These are phyloP conservation scores for Galeopsis tetrahit DNA, from an alignment of 257 asterid species.

Conservation along the genomic window DNA sequence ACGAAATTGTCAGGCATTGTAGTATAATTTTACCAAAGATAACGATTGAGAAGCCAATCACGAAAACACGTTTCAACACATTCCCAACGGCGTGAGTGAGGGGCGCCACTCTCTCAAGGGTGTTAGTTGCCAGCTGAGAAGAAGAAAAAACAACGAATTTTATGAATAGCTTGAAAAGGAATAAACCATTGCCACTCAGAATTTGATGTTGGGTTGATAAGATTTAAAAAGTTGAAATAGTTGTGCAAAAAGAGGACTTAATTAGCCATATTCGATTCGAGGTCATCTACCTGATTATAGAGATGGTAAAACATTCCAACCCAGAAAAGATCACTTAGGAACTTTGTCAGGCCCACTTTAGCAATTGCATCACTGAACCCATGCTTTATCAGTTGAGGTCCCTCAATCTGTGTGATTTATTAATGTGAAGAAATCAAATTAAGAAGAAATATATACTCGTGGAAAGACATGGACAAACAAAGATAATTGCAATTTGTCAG, in stretches of 20 bases:
- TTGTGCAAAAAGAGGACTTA: background rate
- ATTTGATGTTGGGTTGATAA: too few species aligned
- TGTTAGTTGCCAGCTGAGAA: slow-evolving; percentile 91
- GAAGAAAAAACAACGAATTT: background rate
- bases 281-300: slow-evolving; percentile 82
- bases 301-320: slow-evolving; percentile 99
- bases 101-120: slow-evolving; percentile 99
- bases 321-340: slow-evolving; percentile 91
- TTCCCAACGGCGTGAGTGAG: slow-evolving; percentile 98
- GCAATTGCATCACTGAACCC: slow-evolving; percentile 92
- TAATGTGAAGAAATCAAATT: background rate
- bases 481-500: background rate
- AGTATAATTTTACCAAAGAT: slow-evolving; percentile 62
- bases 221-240: background rate
- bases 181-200: too few species aligned
- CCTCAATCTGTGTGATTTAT: slow-evolving; percentile 61
- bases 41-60: slow-evolving; percentile 94
- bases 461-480: background rate
- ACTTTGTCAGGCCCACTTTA: slow-evolving; percentile 86
- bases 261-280: background rate
- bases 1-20: background rate
- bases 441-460: background rate
- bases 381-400: slow-evolving; percentile 72
- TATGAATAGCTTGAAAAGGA: background rate
- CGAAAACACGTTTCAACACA: slow-evolving; percentile 98